Evolutionary conservation across 768 basidiomycete species (phyloP), one percentile per base, ranked within the genome.

Genomic region (Naganishia kalamii): DNA sequence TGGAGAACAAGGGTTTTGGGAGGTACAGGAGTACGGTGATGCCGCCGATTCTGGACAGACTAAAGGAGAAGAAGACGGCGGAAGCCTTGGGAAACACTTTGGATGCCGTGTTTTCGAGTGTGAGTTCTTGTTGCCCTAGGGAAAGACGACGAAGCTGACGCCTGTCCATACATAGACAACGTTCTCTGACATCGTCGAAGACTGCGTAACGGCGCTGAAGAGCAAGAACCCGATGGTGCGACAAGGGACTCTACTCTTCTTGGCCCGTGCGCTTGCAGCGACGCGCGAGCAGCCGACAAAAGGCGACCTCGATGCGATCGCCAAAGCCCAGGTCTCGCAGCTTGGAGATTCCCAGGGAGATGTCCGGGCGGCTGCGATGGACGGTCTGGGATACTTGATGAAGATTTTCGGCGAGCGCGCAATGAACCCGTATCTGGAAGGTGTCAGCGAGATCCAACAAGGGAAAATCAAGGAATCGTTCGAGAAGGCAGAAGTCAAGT

Each of bases 171-270:
- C 64, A 15, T 73, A 98, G 93, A 86, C 86, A 0, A 83, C 85
- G 1, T 79, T 99, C 6, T 77, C 85, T 29, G 92, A 96, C 66
- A 85, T 92, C 46, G 81, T 90, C 60, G 87, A 90, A 15, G 91
- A 97, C 76, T 80, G 94, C 46, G 81, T 89, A 43, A 82, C 85
- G 3, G 84, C 87, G 0, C 80, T 94, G 19, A 85, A 85, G 69
- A 87, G 87, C 62, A 99, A 98, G 80, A 99, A 97, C 72, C 96
- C 96, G 0, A 92, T 96, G 78, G 89, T 96, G 32, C 94, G 96
- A 73, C 91, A 94, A 78, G 89, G 90, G 6, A 87, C 92, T 0
- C 80, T 94, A 69, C 89, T 89, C 72, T 96, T 94, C 72, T 80
- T 97, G 29, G 84, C 83, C 21, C 85, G 94, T 57, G 88, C 85